phyloP scores from a whole-genome alignment of 2,329 filamentous ascomycete species.

The Aureobasidium pullulans region DNA sequence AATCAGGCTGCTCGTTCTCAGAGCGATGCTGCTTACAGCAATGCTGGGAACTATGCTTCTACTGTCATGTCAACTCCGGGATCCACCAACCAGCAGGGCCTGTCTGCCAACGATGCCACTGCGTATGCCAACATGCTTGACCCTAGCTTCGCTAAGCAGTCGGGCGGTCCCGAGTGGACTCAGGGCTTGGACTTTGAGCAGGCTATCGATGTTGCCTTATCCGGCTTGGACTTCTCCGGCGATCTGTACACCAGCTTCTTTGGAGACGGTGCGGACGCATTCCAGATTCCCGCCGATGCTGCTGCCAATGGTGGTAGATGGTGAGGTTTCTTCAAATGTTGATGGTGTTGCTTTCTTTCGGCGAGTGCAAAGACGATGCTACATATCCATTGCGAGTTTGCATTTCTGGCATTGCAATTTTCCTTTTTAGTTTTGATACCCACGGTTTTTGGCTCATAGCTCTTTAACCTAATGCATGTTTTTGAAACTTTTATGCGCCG shows the following conservation, averaged over 20 bases:
- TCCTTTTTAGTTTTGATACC: not conserved
- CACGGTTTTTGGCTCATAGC: not conserved
- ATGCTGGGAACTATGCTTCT: not conserved
- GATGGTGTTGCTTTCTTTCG: not conserved
- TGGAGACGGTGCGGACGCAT: constrained; percentile 16
- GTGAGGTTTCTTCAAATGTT: not conserved
- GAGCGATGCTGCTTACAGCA: not conserved
- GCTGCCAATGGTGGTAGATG: constrained; percentile 6
- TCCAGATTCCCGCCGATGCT: constrained; percentile 13
- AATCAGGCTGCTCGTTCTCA: not conserved
- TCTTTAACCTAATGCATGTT: not conserved
- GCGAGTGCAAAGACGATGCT: not conserved
- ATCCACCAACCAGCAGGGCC: not conserved
- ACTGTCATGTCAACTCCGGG: constrained; percentile 9
- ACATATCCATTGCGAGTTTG: not conserved
- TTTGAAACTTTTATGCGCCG: too few relatives aligned
- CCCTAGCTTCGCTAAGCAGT: constrained; percentile 7
- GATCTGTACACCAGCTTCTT: constrained; percentile 18
- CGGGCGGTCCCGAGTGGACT: constrained; percentile 14
- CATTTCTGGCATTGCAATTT: not conserved
- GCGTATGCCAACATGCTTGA: constrained; percentile 9
- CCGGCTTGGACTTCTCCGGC: constrained; percentile 14
- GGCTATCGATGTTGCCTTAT: constrained; percentile 16
- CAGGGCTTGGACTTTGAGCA: constrained; percentile 17
- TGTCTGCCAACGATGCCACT: not conserved